Evolutionary conservation across 208 protist genomes (phyloP).

Genomic region (Porcisia hertigi): DNA sequence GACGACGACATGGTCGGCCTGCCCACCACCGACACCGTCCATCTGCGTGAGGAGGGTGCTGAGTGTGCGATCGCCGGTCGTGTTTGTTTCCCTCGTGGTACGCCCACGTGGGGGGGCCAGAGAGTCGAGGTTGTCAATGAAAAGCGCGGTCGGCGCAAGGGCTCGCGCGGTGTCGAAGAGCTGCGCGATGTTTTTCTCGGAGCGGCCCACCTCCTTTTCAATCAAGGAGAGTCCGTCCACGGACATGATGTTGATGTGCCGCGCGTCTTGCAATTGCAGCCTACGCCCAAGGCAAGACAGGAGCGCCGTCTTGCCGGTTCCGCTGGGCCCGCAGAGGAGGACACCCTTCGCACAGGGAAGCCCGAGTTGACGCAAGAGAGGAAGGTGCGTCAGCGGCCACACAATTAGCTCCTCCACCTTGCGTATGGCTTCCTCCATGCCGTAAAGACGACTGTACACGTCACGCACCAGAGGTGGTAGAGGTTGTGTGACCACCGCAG

Average conservation of each 20-base stretch:
- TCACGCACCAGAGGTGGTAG: background rate
- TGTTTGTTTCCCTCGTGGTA: conserved; percentile 47
- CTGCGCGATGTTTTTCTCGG: conserved; percentile 85
- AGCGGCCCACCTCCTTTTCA: conserved; percentile 87
- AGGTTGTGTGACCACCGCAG: background rate
- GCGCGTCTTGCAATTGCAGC: conserved; percentile 36
- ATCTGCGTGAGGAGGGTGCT: conserved; percentile 92
- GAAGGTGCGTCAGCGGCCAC: conserved; percentile 75
- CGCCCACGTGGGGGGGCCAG: conserved; percentile 79
- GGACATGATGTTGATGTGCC: conserved; percentile 62
- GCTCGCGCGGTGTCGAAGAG: conserved; percentile 80
- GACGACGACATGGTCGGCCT: conserved; percentile 49
- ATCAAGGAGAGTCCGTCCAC: conserved; percentile 79
- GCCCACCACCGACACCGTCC: conserved; percentile 72
- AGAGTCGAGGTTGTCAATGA: conserved; percentile 93
- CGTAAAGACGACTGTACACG: conserved; percentile 63
- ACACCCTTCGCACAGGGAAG: conserved; percentile 70
- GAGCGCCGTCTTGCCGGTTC: conserved; percentile 87
- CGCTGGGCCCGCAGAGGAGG: conserved; percentile 79
- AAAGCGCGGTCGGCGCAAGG: conserved; percentile 73
- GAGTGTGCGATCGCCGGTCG: conserved; percentile 83
- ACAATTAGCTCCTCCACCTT: conserved; percentile 74
- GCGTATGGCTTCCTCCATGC: conserved; percentile 45
- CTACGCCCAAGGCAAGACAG: conserved; percentile 54
- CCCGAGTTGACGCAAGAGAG: conserved; percentile 33